Base-by-base conservation (phyloP, 2,329 filamentous ascomycete genomes). In the Diaporthe aspalathi region DNA sequence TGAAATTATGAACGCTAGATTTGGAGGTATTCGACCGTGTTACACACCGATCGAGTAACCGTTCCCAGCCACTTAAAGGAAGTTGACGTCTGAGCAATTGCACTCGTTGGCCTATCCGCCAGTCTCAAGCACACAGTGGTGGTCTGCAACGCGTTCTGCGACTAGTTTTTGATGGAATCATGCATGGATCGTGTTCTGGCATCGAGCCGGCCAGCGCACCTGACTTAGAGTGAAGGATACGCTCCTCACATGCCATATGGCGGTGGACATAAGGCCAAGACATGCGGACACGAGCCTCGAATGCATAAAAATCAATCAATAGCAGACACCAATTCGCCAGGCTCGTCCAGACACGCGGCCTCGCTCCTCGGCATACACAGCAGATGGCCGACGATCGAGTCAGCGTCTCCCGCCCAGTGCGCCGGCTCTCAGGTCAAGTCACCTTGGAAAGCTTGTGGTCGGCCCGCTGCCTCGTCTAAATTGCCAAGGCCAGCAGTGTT, bases 401-500 rank as follows among this genome's bases (percentile, higher is more conserved):
- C n/a, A 29, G 11, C 17, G 9, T 35, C 20, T 17, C 5, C 24
- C 6, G 38, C 2, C 20, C 20, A n/a, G 20, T 5, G 12, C 20
- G 47, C 43, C 22, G 12, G 40, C 40, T 11, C 9, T 22, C 43
- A 29, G 12, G n/a, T 20, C 27, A 11, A 49, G 9, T 22, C 20
- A 47, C 4, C 17, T 49, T n/a, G 32, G 22, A 38, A 65, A 65
- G 17, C 27, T 63, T 65, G 43, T 22, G 60, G 29, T 65, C 60
- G 45, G 60, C 38, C n/a, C 60, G 45, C 43, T 65, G 60, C 45
- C 60, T 65, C 60, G 43, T 65, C 20, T 65, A 24, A 7, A 65
- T 65, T 65, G 45, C 60, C 60, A 38, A 65, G 60, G n/a, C 24
- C 7, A 38, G n/a, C 29, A 24, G 29, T 17, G 12, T 22, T 20